phyloP scores from a whole-genome alignment of 768 basidiomycete species.

The Suillus paluster region DNA sequence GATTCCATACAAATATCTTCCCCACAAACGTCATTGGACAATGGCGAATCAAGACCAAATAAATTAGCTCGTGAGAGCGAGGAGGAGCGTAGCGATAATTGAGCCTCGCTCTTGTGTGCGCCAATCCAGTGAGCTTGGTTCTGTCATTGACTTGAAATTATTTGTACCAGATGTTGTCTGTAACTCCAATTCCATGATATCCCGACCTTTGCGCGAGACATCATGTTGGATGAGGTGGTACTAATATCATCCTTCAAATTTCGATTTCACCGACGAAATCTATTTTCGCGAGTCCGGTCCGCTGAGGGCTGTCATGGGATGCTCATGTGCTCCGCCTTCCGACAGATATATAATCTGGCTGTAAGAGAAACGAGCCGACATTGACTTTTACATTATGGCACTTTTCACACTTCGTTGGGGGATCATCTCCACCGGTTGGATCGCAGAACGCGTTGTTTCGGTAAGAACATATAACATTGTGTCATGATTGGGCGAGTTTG shows the following conservation, averaged over 20 bases:
- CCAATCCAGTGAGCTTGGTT: not conserved
- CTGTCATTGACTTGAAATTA: not conserved
- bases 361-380: not conserved
- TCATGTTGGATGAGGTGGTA: not conserved
- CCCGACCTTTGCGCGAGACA: not conserved
- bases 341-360: not conserved
- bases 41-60: not conserved
- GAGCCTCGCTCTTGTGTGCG: not conserved
- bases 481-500: not conserved
- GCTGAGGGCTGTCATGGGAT: not conserved
- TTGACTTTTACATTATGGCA: constrained; percentile 10
- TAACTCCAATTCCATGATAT: not conserved
- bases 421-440: constrained; percentile 54
- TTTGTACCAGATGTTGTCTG: not conserved
- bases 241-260: not conserved
- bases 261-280: not conserved
- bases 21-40: not conserved
- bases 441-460: constrained; percentile 49
- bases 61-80: not conserved
- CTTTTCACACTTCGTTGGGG: constrained; percentile 49
- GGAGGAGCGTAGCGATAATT: not conserved
- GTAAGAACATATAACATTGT: constrained; percentile 26
- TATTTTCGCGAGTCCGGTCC: not conserved
- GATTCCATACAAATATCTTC: not conserved
- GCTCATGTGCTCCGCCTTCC: not conserved